These are phyloP conservation scores for Huntiella abstrusa DNA, from an alignment of 2,329 filamentous ascomycete genomes.

Conservation along the genomic window DNA sequence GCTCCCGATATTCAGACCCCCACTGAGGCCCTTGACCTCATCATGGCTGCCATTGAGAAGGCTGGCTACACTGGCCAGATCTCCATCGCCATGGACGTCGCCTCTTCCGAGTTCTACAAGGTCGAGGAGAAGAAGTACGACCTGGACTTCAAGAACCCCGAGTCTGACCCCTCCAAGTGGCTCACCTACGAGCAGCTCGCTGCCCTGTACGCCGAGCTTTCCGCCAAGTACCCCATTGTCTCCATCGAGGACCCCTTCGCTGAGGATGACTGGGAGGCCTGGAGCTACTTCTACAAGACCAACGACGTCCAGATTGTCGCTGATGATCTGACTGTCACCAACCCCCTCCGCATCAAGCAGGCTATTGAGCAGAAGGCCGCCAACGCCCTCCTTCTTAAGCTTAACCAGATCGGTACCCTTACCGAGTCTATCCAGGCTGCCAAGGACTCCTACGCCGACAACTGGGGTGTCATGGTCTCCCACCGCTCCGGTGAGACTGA, in stretches of 20 bases:
- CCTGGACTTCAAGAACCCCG: constrained; percentile 99
- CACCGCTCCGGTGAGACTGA: constrained; percentile 98
- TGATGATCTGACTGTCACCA: constrained; percentile 97
- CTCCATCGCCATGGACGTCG: constrained; percentile 98
- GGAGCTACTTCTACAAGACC: constrained; percentile 99
- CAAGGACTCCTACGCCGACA: constrained; percentile 90
- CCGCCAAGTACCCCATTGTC: constrained; percentile 94
- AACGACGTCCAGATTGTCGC: constrained; percentile 96
- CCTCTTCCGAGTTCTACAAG: constrained; percentile 99
- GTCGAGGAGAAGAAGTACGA: constrained; percentile 96
- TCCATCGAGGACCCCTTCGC: constrained; percentile 98
- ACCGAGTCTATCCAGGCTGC: constrained; percentile 98
- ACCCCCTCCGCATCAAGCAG: constrained; percentile 98
- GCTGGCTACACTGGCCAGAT: constrained; percentile 91
- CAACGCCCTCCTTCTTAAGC: constrained; percentile 96
- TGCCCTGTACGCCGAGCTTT: constrained; percentile 69
- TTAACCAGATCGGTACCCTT: constrained; percentile 99
- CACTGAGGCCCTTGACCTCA: constrained; percentile 91
- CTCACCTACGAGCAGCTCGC: constrained; percentile 96
- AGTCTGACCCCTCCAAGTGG: constrained; percentile 92
- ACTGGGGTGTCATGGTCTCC: constrained; percentile 99
- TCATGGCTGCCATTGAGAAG: constrained; percentile 82
- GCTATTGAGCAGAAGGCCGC: constrained; percentile 97
- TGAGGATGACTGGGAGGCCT: constrained; percentile 99
- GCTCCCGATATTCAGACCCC: constrained; percentile 96